These are phyloP conservation scores for Fusarium napiforme DNA, from an alignment of 2,329 filamentous ascomycete genomes.

Conservation along the genomic window DNA sequence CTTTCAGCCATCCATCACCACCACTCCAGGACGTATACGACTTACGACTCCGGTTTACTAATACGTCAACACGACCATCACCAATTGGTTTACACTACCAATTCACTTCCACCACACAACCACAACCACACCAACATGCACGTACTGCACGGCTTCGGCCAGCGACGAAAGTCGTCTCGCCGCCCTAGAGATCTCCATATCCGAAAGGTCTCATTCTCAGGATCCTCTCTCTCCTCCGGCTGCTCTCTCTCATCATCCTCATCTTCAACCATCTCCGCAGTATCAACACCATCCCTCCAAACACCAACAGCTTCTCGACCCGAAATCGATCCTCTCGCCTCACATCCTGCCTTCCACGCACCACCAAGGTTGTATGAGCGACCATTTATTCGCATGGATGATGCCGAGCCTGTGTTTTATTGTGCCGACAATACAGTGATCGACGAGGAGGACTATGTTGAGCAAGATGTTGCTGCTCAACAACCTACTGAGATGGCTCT, in stretches of 20 bases:
- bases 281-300: constrained; percentile 31
- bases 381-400: constrained; percentile 46
- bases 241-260: constrained; percentile 51
- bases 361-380: constrained; percentile 53
- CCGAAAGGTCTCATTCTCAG: constrained; percentile 56
- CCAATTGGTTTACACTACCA: background rate
- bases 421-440: constrained; percentile 36
- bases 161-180: constrained; percentile 50
- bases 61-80: background rate
- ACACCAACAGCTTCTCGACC: constrained; percentile 42
- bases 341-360: constrained; percentile 51
- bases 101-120: background rate
- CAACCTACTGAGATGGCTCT: constrained; percentile 46
- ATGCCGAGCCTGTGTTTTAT: constrained; percentile 45
- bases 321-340: constrained; percentile 49
- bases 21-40: constrained; percentile 9
- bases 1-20: background rate
- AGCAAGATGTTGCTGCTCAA: constrained; percentile 43
- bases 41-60: background rate
- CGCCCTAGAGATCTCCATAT: constrained; percentile 53
- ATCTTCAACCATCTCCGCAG: constrained; percentile 45
- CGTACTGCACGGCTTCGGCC: constrained; percentile 52
- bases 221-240: constrained; percentile 52
- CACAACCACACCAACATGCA: constrained; percentile 46
- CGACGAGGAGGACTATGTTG: constrained; percentile 40